Evolutionary conservation across 305 asterid genomes (phyloP).

Genomic region (Fraxinus albicans): DNA sequence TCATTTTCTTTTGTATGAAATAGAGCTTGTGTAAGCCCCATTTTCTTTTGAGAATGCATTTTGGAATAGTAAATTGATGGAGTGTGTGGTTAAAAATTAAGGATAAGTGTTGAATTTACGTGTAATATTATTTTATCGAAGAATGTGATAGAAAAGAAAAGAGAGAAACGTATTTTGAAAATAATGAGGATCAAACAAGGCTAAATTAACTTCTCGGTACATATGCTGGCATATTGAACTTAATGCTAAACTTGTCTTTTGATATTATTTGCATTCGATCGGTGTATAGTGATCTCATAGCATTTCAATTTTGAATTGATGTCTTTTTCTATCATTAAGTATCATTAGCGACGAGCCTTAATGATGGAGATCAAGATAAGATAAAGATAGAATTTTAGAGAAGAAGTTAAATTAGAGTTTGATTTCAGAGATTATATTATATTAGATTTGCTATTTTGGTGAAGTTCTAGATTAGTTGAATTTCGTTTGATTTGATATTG

Average conservation of each 20-base stretch:
- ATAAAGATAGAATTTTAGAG: background rate
- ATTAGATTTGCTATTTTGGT: background rate
- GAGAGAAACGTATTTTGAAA: no score
- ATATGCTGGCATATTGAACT: background rate
- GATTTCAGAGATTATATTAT: background rate
- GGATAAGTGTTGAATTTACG: no score
- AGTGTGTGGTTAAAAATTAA: no score
- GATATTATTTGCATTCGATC: background rate
- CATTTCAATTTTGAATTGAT: background rate
- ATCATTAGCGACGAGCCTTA: conserved; percentile 13
- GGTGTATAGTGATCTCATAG: conserved; percentile 1
- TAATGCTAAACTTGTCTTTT: conserved; percentile 8
- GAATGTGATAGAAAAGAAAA: background rate
- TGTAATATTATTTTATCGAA: no score
- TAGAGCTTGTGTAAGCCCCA: background rate
- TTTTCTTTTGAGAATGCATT: background rate
- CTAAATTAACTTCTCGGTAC: conserved; percentile 3
- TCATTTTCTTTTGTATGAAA: background rate
- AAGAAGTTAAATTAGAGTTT: background rate
- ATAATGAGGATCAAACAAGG: background rate
- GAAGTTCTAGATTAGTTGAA: background rate
- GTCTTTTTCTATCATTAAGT: background rate
- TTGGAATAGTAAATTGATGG: background rate
- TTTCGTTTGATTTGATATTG: background rate
- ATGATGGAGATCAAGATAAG: background rate